A percentile compares a stretch with the other conserved stretches of the same genome.
Evolutionary conservation across 202 grass and related monocot genomes (phyloP).

Genomic region (Zoysia matrella): DNA sequence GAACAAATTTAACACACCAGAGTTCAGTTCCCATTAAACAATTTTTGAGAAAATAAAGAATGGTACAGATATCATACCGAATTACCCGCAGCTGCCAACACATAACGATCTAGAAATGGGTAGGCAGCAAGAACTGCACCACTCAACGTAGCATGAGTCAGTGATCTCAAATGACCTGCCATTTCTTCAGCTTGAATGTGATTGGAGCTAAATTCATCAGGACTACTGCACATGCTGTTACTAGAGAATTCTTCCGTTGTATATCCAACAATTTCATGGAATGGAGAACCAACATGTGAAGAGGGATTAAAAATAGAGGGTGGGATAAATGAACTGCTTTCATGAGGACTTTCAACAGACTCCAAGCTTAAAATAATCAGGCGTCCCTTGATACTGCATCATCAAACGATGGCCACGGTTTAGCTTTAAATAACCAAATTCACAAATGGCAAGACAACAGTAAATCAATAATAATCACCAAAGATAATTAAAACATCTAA

Average conservation of each 20-base stretch:
- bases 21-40: neutral
- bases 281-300: slow-evolving; percentile 62
- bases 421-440: slow-evolving; percentile 27
- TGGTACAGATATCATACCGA: slow-evolving; percentile 58
- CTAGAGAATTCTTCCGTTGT: slow-evolving; percentile 74
- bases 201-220: slow-evolving; percentile 59
- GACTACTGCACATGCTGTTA: slow-evolving; percentile 74
- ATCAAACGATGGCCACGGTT: slow-evolving; percentile 42
- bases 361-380: slow-evolving; percentile 91
- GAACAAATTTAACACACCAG: slow-evolving; percentile 10
- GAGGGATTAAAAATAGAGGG: slow-evolving; percentile 62
- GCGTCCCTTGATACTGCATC: slow-evolving; percentile 82
- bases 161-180: slow-evolving; percentile 64
- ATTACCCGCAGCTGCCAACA: slow-evolving; percentile 95
- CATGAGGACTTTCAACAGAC: slow-evolving; percentile 54
- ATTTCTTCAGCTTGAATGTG: slow-evolving; percentile 75
- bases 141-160: slow-evolving; percentile 63
- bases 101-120: slow-evolving; percentile 83
- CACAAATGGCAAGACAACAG: neutral
- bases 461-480: slow-evolving; percentile 3
- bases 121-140: slow-evolving; percentile 93
- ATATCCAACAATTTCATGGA: slow-evolving; percentile 73
- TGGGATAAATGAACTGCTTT: slow-evolving; percentile 55
- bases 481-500: slow-evolving; percentile 30
- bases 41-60: slow-evolving; percentile 26